Conservation (phyloP, 306 rosid species). For the Trifolium subterraneum region DNA sequence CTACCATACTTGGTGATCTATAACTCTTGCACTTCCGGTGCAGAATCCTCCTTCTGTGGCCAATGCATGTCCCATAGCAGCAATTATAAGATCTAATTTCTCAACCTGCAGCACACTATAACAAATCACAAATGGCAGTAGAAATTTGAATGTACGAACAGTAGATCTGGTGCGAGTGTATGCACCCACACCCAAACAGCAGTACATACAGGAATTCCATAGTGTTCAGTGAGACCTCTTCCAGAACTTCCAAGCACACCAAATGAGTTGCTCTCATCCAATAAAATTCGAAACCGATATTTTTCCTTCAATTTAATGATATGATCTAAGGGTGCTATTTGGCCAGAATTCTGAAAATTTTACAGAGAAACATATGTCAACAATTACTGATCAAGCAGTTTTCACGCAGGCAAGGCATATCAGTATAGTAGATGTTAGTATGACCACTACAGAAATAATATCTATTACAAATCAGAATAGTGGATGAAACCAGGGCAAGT, state of each 20-base stretch:
- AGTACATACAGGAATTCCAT: slow-evolving; percentile 74
- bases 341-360: slow-evolving; percentile 86
- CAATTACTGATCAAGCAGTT: neutral
- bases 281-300: slow-evolving; percentile 78
- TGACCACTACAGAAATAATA: slow-evolving; percentile 5
- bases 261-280: slow-evolving; percentile 99
- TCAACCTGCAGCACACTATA: slow-evolving; percentile 66
- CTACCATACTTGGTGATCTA: slow-evolving; percentile 91
- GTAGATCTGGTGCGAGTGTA: neutral
- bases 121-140: slow-evolving; percentile 47
- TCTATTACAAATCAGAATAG: slow-evolving; percentile 13
- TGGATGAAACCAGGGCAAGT: slow-evolving; percentile 19
- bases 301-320: slow-evolving; percentile 92
- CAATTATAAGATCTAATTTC: slow-evolving; percentile 89
- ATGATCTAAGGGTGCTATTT: slow-evolving; percentile 86
- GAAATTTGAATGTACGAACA: slow-evolving; percentile 27
- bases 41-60: slow-evolving; percentile 99
- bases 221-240: slow-evolving; percentile 90
- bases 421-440: neutral
- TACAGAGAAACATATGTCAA: slow-evolving; percentile 28
- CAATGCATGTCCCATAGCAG: slow-evolving; percentile 98
- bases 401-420: slow-evolving; percentile 5
- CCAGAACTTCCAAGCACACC: slow-evolving; percentile 95
- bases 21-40: slow-evolving; percentile 92
- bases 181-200: slow-evolving; percentile 29